A percentile compares a stretch with the other conserved stretches of the same genome.
phyloP scores from a whole-genome alignment of 768 basidiomycete species.

The Kondoa malvinella region DNA sequence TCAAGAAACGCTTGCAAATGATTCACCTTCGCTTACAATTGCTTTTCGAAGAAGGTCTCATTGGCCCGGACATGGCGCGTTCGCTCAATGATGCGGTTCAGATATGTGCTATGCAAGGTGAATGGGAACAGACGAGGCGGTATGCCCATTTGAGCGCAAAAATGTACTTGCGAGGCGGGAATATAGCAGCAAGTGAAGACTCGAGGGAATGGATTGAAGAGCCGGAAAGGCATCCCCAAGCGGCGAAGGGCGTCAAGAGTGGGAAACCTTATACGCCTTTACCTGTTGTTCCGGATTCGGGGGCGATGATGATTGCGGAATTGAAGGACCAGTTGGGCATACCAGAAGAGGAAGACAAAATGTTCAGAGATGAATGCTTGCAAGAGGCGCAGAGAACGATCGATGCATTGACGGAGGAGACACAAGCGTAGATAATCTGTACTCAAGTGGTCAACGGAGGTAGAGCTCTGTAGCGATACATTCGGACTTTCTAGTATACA shows the following conservation, averaged over 20 bases:
- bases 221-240: neutral
- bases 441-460: too few species aligned
- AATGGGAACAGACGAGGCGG: neutral
- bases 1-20: neutral
- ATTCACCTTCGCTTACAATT: neutral
- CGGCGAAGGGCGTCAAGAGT: neutral
- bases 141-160: neutral
- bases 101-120: neutral
- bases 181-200: neutral
- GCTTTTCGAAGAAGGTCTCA: neutral
- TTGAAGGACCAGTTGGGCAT: neutral
- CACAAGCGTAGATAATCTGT: too few species aligned
- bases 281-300: neutral
- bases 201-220: neutral
- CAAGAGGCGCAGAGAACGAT: too few species aligned
- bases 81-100: constrained; percentile 1
- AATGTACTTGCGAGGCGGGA: constrained; percentile 5
- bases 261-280: neutral
- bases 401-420: too few species aligned
- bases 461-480: too few species aligned
- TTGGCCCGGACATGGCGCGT: neutral
- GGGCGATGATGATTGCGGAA: neutral
- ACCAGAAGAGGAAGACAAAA: neutral
- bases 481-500: too few species aligned
- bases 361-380: neutral